Base-by-base conservation (phyloP, 1,284 basidiomycete genomes). In the Pseudozyma sp. region DNA sequence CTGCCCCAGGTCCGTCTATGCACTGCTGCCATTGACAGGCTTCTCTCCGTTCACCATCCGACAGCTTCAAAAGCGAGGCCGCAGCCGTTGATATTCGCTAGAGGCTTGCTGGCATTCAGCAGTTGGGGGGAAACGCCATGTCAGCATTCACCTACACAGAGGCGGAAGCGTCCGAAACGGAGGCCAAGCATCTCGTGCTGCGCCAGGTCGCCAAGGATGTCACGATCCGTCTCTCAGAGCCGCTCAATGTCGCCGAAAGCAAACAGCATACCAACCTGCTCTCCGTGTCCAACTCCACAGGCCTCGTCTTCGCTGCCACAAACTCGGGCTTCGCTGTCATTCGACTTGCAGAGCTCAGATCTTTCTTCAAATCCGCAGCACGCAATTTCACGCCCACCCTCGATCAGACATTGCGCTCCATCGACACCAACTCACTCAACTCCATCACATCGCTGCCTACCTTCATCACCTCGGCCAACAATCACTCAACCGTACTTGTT, bases 101-200 rank as follows among this genome's bases (percentile, higher is more conserved):
- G 9, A 37, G 9, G 9, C 8, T 10, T 10, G 35, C 35, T 10
- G 8, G 9, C 35, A 5, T 37, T 24, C 35, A 37, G 14, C 35
- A 14, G 9, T 37, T 14, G 35, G 14, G 1, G 35, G 35, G 14
- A 37, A 9, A 10, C 8, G 19, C 8, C 43, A 64, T 55, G 33
- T 39, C 34, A 30, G 46, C 14, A n/a, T 37, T 68, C 29, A 37
- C 50, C 14, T 53, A 69, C 10, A 67, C 44, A 34, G 63, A 64
- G 71, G 35, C 31, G 58, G 16, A 54, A 65, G 24, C 54, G 47
- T 52, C 66, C 39, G 68, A 60, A 59, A 54, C 48, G 37, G 71
- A 92, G 90, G 70, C 88, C 88, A 35, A 80, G 73, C 67, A 71
- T 40, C 64, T 80, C 24, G 43, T 70, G 43, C 62, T 82, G 10